Conservation (phyloP, 2,329 filamentous ascomycete genomes). For the Aspergillus sp. region DNA sequence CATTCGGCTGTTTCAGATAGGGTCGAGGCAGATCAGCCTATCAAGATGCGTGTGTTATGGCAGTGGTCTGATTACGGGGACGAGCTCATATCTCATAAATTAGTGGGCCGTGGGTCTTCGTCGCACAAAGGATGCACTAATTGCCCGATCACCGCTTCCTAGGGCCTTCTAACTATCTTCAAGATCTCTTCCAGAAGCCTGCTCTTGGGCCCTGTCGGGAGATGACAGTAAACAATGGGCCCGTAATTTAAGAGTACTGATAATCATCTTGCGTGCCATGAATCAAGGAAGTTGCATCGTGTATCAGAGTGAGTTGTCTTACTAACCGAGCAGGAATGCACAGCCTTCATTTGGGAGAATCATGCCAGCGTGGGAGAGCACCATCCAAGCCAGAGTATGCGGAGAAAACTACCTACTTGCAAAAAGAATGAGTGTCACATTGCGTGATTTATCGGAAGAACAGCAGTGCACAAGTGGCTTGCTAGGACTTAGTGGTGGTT, state of each 20-base stretch:
- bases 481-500: background rate
- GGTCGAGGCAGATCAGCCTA: background rate
- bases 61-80: constrained; percentile 5
- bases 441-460: constrained; percentile 7
- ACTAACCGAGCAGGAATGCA: too few relatives aligned
- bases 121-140: background rate
- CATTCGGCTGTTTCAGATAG: background rate
- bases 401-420: too few relatives aligned
- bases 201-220: background rate
- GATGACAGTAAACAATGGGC: background rate
- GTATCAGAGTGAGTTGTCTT: too few relatives aligned
- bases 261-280: background rate
- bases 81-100: too few relatives aligned
- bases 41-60: background rate
- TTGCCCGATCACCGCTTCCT: background rate
- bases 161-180: background rate
- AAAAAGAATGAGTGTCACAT: background rate
- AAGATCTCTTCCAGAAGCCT: background rate
- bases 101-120: background rate
- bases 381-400: background rate
- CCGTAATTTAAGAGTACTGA: background rate
- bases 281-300: background rate
- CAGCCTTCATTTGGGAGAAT: too few relatives aligned
- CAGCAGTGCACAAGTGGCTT: constrained; percentile 5
- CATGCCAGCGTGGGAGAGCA: too few relatives aligned